Percentiles rank a stretch among this genome's conserved stretches.
Evolutionary conservation across 1,139 yeast species (phyloP).

Genomic region (Torulaspora globosa): DNA sequence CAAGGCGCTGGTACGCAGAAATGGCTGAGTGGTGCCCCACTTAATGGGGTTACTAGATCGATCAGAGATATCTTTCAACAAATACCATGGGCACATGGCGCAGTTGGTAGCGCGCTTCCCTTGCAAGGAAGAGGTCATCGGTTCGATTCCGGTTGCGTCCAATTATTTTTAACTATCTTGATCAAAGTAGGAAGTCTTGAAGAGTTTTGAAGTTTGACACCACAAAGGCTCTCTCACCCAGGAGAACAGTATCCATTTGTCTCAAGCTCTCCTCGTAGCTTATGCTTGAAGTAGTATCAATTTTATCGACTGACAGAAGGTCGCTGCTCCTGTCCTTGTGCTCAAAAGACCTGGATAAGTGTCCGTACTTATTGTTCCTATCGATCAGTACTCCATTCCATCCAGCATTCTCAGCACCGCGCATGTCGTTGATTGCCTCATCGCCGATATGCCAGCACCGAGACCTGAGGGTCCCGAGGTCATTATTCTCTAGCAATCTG

Average conservation of each 20-base stretch:
- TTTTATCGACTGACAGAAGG: slow-evolving; percentile 27
- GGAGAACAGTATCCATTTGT: slow-evolving; percentile 22
- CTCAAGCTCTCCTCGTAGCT: slow-evolving; percentile 23
- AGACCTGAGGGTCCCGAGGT: slow-evolving; percentile 24
- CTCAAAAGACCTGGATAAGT: slow-evolving; percentile 13
- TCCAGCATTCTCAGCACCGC: slow-evolving; percentile 52
- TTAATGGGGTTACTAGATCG: too few species aligned
- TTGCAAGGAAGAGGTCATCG: slow-evolving; percentile 37
- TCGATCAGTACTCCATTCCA: slow-evolving; percentile 59
- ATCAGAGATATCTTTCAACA: neutral
- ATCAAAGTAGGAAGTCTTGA: slow-evolving; percentile 17
- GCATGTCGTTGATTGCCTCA: slow-evolving; percentile 49
- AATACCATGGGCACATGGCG: slow-evolving; percentile 31
- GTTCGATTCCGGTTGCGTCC: slow-evolving; percentile 37
- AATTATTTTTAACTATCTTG: slow-evolving; percentile 13
- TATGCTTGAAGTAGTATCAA: slow-evolving; percentile 23
- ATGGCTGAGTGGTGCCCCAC: too few species aligned
- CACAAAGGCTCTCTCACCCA: slow-evolving; percentile 22
- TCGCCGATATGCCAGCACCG: slow-evolving; percentile 67
- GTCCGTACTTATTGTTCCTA: slow-evolving; percentile 37
- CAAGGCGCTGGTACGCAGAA: too few species aligned
- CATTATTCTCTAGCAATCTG: slow-evolving; percentile 10
- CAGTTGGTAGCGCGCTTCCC: slow-evolving; percentile 38
- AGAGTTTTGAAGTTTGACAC: slow-evolving; percentile 26
- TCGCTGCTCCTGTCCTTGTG: slow-evolving; percentile 18